phyloP scores from a whole-genome alignment of 805 yeast genomes.

The Teunomyces pallodes region DNA sequence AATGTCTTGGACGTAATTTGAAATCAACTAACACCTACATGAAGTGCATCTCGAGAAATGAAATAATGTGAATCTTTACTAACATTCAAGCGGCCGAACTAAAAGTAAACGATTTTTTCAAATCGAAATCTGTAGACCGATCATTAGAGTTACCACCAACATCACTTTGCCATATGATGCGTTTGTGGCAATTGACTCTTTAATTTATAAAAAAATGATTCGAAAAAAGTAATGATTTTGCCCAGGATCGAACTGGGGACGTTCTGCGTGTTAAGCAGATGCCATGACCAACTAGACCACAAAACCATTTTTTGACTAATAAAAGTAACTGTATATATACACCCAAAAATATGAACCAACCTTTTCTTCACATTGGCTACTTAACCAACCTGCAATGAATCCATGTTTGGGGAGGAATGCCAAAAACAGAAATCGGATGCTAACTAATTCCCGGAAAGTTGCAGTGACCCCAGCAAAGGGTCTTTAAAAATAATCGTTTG shows the following conservation, averaged over 20 bases:
- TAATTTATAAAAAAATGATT: neutral
- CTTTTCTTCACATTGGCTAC: neutral
- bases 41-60: slow-evolving; percentile 19
- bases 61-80: neutral
- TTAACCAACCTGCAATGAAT: too few relatives aligned
- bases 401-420: too few relatives aligned
- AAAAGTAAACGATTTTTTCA: too few relatives aligned
- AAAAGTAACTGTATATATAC: neutral
- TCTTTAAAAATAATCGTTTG: neutral
- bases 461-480: too few relatives aligned
- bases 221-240: slow-evolving; percentile 61
- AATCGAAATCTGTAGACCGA: neutral
- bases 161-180: too few relatives aligned
- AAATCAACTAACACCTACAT: slow-evolving; percentile 47
- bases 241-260: slow-evolving; percentile 99
- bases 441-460: too few relatives aligned
- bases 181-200: too few relatives aligned
- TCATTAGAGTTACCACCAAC: too few relatives aligned
- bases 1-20: slow-evolving; percentile 37
- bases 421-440: too few relatives aligned
- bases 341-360: neutral
- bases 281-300: slow-evolving; percentile 99
- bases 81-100: neutral
- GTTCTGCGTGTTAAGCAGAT: slow-evolving; percentile 99
- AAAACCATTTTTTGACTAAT: slow-evolving; percentile 51